Evolutionary conservation across 208 protist genomes (phyloP), one percentile per base, ranked within the genome.

Genomic region (Leishmania tarentolae): DNA sequence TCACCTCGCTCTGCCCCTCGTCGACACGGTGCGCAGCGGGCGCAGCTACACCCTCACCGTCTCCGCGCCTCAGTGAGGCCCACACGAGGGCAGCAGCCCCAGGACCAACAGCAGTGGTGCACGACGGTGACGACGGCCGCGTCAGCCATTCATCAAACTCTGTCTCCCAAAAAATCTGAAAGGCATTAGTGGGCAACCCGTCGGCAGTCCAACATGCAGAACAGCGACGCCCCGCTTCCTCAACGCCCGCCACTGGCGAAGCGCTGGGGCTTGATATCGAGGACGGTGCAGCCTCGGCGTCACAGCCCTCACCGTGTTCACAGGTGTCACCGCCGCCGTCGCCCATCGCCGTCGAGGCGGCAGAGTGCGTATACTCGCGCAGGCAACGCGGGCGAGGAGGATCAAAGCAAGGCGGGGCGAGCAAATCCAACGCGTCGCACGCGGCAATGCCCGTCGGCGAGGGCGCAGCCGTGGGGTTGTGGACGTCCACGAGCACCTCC

Each of bases 131-230:
- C 28, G 50, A 44, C 31, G 5, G 6, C 50, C 56, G 35, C 31
- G 37, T 3, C 44, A 83, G 53, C 80, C 74, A 75, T 28, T 68
- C 19, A 31, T 75, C 80, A 69, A 79, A 83, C 52, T 75, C 74
- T 13, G 8, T 28, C 52, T 83, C 74, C 80, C 80, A 83, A 37
- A 83, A 83, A 42, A 50, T 17, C 53, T 83, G 74, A 53, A 83
- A 83, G 21, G 73, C 61, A 11, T 11, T 42, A n/a, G 73, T 79
- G 40, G 80, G 80, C 8, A 79, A 21, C 1, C 80, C 80, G 31
- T 78, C 80, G 35, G 9, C 15, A 0, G 74, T 61, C 80, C 80
- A 83, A 35, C 66, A 83, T 21, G 50, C 40, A 21, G 50, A 53
- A 1, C 21, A 31, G 47, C 57, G 1, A n/a, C 37, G 17, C 28